Conservation (phyloP, 192 early-diverging fungal genomes). For the Spinellus fusiger region DNA sequence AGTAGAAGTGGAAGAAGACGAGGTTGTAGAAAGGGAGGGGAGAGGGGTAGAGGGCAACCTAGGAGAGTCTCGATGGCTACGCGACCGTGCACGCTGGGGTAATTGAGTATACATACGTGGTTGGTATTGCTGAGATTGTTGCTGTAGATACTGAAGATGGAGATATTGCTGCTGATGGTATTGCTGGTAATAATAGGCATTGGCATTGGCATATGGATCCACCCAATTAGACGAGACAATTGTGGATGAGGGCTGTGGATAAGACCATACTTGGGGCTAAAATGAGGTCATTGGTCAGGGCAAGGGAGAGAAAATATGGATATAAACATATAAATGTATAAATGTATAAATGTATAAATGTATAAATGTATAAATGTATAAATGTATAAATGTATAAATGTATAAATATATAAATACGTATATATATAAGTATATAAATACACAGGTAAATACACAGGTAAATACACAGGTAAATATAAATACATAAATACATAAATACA, state of each 20-base stretch:
- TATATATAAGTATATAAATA: no score
- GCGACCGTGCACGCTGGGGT: neutral
- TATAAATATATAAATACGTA: no score
- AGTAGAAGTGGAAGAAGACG: neutral
- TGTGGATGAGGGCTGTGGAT: conserved; percentile 7
- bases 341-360: no score
- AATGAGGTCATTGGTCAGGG: neutral
- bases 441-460: no score
- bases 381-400: no score
- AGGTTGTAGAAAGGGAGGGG: neutral
- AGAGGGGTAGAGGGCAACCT: conserved; percentile 1
- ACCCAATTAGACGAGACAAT: neutral
- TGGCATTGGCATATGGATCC: neutral
- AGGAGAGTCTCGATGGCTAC: neutral
- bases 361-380: no score
- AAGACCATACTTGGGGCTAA: conserved; percentile 7
- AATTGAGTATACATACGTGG: neutral
- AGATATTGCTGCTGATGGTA: conserved; percentile 1
- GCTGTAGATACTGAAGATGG: neutral
- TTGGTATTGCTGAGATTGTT: neutral
- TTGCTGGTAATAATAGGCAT: conserved; percentile 4
- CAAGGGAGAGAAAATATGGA: no score
- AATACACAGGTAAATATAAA: no score
- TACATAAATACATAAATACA: no score
- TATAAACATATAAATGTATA: no score